A percentile compares a stretch with the other conserved stretches of the same genome.
phyloP scores from a whole-genome alignment of 192 early-diverging fungal species.

The Coemansia sp. region DNA sequence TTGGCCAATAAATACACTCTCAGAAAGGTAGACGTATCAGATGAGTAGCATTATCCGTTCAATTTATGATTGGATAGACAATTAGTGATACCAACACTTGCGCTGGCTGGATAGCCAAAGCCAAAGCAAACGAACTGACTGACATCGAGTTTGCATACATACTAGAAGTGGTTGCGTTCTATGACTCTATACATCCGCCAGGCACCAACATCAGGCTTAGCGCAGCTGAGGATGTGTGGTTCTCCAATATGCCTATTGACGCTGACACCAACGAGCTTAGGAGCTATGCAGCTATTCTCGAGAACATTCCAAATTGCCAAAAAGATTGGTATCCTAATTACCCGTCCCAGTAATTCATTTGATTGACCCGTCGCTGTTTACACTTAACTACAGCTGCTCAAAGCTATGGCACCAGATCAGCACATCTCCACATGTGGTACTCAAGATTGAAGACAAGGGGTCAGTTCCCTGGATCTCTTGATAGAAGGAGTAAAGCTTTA shows the following conservation, averaged over 20 bases:
- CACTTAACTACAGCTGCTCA: constrained; percentile 36
- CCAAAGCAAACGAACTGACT: constrained; percentile 24
- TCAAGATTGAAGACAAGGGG: constrained; percentile 26
- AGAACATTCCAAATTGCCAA: background rate
- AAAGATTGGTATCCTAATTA: constrained; percentile 50
- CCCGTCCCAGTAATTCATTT: constrained; percentile 49
- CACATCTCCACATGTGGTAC: constrained; percentile 14
- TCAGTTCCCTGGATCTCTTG: constrained; percentile 8
- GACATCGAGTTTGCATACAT: constrained; percentile 41
- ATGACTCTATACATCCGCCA: constrained; percentile 17
- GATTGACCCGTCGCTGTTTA: constrained; percentile 56
- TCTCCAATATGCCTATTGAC: too few relatives aligned
- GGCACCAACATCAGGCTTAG: constrained; percentile 22
- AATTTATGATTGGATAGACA: constrained; percentile 48
- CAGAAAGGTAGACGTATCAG: background rate
- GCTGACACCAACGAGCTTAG: constrained; percentile 8
- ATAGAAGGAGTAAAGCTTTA: constrained; percentile 10
- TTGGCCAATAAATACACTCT: background rate
- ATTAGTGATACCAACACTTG: constrained; percentile 10
- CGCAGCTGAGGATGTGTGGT: constrained; percentile 12
- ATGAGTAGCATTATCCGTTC: constrained; percentile 47
- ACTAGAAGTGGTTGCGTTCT: constrained; percentile 44
- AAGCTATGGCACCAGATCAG: constrained; percentile 13
- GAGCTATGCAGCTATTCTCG: background rate
- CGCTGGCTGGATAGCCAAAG: constrained; percentile 17